Conservation (phyloP, 2,329 filamentous ascomycete species). For the Ophiocordyceps australis region DNA sequence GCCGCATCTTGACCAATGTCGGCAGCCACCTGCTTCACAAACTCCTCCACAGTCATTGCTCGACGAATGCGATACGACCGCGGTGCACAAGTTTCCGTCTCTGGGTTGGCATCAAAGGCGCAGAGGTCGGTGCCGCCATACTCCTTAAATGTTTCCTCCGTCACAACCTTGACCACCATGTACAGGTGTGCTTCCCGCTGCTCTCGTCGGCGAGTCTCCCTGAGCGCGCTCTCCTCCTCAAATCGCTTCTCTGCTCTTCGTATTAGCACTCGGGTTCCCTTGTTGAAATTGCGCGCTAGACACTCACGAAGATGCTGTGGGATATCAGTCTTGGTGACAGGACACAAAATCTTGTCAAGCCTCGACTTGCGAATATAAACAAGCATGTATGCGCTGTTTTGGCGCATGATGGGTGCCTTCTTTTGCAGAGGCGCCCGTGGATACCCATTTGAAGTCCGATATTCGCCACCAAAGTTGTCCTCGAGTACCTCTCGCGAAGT, state of each 20-base stretch:
- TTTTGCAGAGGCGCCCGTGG: constrained; percentile 30
- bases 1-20: constrained; percentile 51
- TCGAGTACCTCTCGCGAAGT: constrained; percentile 83
- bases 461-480: constrained; percentile 92
- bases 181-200: constrained; percentile 90
- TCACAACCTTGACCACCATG: constrained; percentile 67
- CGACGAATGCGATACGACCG: constrained; percentile 56
- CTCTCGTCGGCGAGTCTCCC: constrained; percentile 68
- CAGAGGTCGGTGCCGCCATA: constrained; percentile 77
- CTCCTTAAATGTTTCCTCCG: constrained; percentile 60
- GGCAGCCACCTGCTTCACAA: constrained; percentile 50
- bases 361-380: constrained; percentile 86
- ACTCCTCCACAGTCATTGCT: constrained; percentile 57
- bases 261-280: constrained; percentile 4
- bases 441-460: constrained; percentile 30
- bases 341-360: constrained; percentile 64
- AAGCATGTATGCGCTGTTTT: constrained; percentile 92
- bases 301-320: constrained; percentile 61
- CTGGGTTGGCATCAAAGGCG: constrained; percentile 42
- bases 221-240: constrained; percentile 61
- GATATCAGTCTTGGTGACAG: constrained; percentile 59
- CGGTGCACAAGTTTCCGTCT: constrained; percentile 53
- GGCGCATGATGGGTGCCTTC: constrained; percentile 40
- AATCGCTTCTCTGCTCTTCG: constrained; percentile 43
- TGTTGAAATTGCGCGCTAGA: background rate